Base-by-base conservation (phyloP, 768 basidiomycete genomes). In the Podaxis sp. region DNA sequence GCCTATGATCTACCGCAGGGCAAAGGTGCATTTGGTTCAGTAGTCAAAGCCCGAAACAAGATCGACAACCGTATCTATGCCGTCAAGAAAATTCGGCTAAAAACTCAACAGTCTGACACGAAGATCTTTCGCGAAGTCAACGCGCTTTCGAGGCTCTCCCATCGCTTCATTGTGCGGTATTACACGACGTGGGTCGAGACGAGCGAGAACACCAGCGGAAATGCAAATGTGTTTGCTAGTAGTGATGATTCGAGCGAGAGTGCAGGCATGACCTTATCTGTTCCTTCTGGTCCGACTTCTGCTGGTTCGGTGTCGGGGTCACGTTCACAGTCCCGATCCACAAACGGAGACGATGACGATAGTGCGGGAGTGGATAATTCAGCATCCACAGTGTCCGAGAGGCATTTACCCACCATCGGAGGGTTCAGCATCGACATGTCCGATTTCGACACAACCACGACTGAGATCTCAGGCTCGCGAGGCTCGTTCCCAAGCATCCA, bases 71-170 rank as follows among this genome's bases (percentile, higher is more conserved):
- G 91, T 24, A 91, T 93, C 60, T 95, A 95, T 71, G 93, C 91
- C 89, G 92, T 95, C 58, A 95, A 98, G 81, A 96, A 96, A 74
- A 87, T 98, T 66, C 87, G 88, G 50, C 81, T 96, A 17, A 86
- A 87, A 46, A 86, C 87, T 0, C 80, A 82, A 60, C 90, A 94
- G 67, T 92, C 87, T 65, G 93, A 95, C 70, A 85, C 82, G 60
- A 95, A 89, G 75, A 95, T 97, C 62, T 92, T 93, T 71, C 83
- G 96, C 3, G 95, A 97, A 74, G 93, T 96, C 52, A 91, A 91
- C 64, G 91, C 91, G 0, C 78, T 97, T n/a, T 93, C 91, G 68
- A 80, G 88, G 36, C 83, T 98, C 30, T 91, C 88, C 44, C 95
- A 98, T 72, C 88, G 90, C 7, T 92, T 89, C 75, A 90, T 98